Conservation (phyloP, 2,329 filamentous ascomycete species). For the Xylariomycetidae sp. region DNA sequence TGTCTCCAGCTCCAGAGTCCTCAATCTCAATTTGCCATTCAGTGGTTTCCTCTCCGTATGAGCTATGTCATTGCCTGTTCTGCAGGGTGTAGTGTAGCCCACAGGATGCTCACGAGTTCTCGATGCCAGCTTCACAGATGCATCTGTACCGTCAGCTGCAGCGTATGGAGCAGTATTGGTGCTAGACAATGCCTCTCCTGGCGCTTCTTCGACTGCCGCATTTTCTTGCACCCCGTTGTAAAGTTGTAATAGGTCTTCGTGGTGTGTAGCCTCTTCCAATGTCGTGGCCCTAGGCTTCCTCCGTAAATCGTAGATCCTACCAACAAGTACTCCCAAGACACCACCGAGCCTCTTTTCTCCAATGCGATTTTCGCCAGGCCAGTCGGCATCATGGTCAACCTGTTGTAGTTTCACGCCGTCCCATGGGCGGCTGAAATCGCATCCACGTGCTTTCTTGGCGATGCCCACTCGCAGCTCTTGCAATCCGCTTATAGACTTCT, state of each 20-base stretch:
- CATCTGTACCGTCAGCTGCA: too few species aligned
- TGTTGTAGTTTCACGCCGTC: constrained; percentile 59
- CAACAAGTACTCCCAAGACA: constrained; percentile 63
- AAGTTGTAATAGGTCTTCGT: too few species aligned
- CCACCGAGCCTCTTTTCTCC: constrained; percentile 63
- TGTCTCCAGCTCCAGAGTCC: constrained; percentile 70
- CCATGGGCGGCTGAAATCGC: constrained; percentile 58
- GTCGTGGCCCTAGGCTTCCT: too few species aligned
- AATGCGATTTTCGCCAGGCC: constrained; percentile 53
- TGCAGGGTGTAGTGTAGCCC: too few species aligned
- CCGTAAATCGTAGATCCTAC: constrained; percentile 59
- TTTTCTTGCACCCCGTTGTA: too few species aligned
- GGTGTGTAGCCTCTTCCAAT: too few species aligned
- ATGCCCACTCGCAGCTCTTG: constrained; percentile 72
- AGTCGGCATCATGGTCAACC: constrained; percentile 54
- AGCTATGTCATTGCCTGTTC: constrained; percentile 1
- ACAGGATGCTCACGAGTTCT: too few species aligned
- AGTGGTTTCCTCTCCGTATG: constrained; percentile 34
- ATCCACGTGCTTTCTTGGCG: constrained; percentile 40
- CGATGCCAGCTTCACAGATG: too few species aligned
- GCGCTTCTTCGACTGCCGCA: too few species aligned
- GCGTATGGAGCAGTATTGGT: too few species aligned
- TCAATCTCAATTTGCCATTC: constrained; percentile 59
- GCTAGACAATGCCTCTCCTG: too few species aligned
- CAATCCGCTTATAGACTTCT: constrained; percentile 61